phyloP scores from a whole-genome alignment of 2,329 filamentous ascomycete genomes.

The Phialophora chinensis region DNA sequence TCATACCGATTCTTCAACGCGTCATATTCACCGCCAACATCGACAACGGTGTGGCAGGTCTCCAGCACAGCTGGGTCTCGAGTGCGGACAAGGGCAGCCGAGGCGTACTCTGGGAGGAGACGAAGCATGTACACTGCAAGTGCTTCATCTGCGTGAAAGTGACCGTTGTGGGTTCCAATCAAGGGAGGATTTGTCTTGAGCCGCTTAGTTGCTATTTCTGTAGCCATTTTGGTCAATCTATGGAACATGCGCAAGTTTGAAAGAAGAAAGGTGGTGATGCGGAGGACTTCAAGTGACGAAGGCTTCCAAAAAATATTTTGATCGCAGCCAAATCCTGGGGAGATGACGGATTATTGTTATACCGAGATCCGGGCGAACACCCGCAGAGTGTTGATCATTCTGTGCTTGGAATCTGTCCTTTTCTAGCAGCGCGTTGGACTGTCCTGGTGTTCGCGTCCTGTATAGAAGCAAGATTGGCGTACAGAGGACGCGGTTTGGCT shows the following conservation, averaged over 20 bases:
- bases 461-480: background rate
- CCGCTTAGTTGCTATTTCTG: slow-evolving; percentile 74
- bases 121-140: slow-evolving; percentile 96
- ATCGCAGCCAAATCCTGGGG: slow-evolving; percentile 18
- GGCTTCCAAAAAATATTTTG: background rate
- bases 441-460: background rate
- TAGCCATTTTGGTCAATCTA: slow-evolving; percentile 64
- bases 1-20: slow-evolving; percentile 79
- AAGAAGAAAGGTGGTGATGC: slow-evolving; percentile 4
- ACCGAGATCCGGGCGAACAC: slow-evolving; percentile 1
- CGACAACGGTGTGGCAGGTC: slow-evolving; percentile 91
- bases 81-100: slow-evolving; percentile 79
- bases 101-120: slow-evolving; percentile 78
- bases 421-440: background rate
- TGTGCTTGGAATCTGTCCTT: background rate
- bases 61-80: slow-evolving; percentile 79
- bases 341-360: slow-evolving; percentile 15
- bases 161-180: slow-evolving; percentile 95
- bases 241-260: slow-evolving; percentile 46
- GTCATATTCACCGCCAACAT: slow-evolving; percentile 96
- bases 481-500: background rate
- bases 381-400: background rate
- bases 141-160: slow-evolving; percentile 99
- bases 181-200: slow-evolving; percentile 75
- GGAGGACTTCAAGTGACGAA: background rate